These are phyloP conservation scores for Mycena polygramma DNA, from an alignment of 768 basidiomycete species.

Conservation along the genomic window DNA sequence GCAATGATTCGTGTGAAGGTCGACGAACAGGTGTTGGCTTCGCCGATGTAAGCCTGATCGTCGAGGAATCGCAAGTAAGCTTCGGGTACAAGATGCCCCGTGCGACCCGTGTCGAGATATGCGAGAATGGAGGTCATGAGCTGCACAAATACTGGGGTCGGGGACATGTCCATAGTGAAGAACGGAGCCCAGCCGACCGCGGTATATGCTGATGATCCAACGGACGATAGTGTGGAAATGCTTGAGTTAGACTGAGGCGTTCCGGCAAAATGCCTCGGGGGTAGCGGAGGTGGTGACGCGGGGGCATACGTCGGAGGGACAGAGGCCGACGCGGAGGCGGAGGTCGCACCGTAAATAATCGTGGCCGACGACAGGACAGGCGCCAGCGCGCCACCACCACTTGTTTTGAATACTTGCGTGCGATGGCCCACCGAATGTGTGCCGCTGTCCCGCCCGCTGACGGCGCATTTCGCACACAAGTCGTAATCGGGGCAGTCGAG, in stretches of 20 bases:
- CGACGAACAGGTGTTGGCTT: constrained; percentile 31
- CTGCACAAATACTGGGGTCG: constrained; percentile 10
- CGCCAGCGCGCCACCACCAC: constrained; percentile 1
- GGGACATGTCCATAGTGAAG: constrained; percentile 26
- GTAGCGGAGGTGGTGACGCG: not conserved
- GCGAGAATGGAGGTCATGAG: constrained; percentile 26
- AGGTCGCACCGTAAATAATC: not conserved
- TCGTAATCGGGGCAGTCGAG: constrained; percentile 28
- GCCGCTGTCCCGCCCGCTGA: constrained; percentile 14
- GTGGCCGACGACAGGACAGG: not conserved
- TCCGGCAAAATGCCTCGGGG: not conserved
- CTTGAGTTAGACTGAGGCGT: not conserved
- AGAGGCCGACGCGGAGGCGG: too few species aligned
- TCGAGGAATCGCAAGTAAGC: constrained; percentile 31
- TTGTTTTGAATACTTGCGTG: constrained; percentile 4
- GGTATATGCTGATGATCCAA: not conserved
- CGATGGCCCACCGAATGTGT: constrained; percentile 5
- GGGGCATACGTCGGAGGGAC: too few species aligned
- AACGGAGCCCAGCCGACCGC: constrained; percentile 23
- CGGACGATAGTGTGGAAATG: not conserved
- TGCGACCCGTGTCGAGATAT: constrained; percentile 29
- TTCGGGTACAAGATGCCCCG: constrained; percentile 31
- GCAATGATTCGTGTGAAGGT: not conserved
- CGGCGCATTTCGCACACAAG: constrained; percentile 23
- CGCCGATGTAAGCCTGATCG: constrained; percentile 30